A percentile compares a stretch with the other conserved stretches of the same genome.
Conservation (phyloP, 192 early-diverging fungal genomes). For the Mortierella claussenii region DNA sequence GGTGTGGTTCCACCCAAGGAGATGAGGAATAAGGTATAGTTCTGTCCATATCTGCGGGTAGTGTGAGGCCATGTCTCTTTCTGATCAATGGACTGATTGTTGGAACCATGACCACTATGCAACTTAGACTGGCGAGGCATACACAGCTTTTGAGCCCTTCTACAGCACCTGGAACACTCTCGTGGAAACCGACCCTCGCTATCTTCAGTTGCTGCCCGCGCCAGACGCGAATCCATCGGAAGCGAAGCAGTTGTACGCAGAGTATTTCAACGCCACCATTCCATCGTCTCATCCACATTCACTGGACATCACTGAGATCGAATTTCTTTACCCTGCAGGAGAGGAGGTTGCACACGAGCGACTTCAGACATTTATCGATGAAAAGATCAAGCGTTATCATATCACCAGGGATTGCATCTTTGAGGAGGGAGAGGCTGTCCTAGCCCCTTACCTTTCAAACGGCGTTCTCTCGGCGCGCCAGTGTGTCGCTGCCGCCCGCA, state of each 20-base stretch:
- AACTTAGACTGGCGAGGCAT: constrained; percentile 22
- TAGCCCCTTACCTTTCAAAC: constrained; percentile 63
- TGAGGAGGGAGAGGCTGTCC: constrained; percentile 35
- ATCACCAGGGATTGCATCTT: constrained; percentile 54
- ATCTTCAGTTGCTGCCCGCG: not conserved
- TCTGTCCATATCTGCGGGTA: too few relatives aligned
- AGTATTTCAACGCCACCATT: constrained; percentile 14
- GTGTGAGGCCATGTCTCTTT: too few relatives aligned
- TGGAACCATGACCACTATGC: too few relatives aligned
- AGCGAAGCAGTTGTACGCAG: constrained; percentile 28
- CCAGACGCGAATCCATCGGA: constrained; percentile 28
- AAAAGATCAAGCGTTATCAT: constrained; percentile 54
- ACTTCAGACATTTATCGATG: constrained; percentile 52
- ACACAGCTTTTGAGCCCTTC: constrained; percentile 62
- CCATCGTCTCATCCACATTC: constrained; percentile 11
- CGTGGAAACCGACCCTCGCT: constrained; percentile 40
- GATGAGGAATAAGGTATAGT: constrained; percentile 58
- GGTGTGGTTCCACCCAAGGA: constrained; percentile 63
- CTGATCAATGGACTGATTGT: too few relatives aligned
- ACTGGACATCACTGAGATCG: constrained; percentile 23
- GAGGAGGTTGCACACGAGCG: constrained; percentile 60
- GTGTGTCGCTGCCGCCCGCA: constrained; percentile 60
- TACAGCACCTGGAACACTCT: constrained; percentile 50
- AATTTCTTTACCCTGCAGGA: constrained; percentile 60
- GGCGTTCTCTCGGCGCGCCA: constrained; percentile 64